Evolutionary conservation across 1,284 basidiomycete genomes (phyloP), one percentile per base, ranked within the genome.

Genomic region (Cryptococcus sp.): DNA sequence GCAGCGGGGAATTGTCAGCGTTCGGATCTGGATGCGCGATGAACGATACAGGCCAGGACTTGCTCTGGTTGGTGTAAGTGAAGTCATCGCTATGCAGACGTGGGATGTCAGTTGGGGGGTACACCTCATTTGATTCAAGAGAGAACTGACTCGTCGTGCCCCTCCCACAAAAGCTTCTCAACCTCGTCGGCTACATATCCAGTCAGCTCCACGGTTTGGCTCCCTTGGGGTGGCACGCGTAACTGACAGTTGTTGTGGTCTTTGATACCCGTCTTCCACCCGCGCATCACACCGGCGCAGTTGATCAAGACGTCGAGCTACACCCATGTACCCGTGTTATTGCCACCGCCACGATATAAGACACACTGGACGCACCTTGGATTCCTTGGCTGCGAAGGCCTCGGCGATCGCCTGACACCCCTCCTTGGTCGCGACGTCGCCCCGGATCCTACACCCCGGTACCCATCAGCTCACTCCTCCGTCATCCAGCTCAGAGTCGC

Each of bases 241-340:
- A 20, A 53, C 68, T 53, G 36, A 72, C 70, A 66, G 62, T 73
- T 65, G 49, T 70, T 56, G 39, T 68, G 64, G 40, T 70, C 59
- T 3, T 52, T 61, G 5, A 70, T 66, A 18, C 53, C 55, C 24
- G 62, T 70, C 50, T 58, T 59, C 61, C 65, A 72, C 15, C 49
- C 59, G 43, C 50, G 55, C 55, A 71, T 66, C 9, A 75, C 68
- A 16, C 70, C 74, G 0, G 71, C 70, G 55, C 70, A 71, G 58
- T 76, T 76, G 61, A 76, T 62, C 49, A 76, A 61, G 12, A 70
- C 68, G 58, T 76, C 74, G 21, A 75, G 53, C 61, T 69, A 49
- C 20, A 37, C 50, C 6, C 1, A 16, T 8, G 20, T n/a, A n/a
- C n/a, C n/a, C n/a, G n/a, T 33, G 28, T 9, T 33, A 33, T 33